These are phyloP conservation scores for Phytophthora boehmeriae DNA, from an alignment of 352 stramenopile genomes.

Conservation along the genomic window DNA sequence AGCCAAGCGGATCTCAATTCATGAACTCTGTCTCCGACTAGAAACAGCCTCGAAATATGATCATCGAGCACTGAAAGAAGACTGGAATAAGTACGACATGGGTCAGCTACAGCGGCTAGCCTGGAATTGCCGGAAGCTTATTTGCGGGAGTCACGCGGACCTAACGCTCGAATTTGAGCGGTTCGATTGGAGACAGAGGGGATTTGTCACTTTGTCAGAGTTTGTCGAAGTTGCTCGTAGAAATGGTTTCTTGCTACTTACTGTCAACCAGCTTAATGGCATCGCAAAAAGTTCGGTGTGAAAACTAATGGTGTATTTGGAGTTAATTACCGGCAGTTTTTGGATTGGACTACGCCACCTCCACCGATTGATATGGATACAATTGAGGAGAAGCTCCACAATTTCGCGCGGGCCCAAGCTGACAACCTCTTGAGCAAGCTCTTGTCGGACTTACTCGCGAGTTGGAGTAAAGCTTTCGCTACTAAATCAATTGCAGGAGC, in stretches of 20 bases:
- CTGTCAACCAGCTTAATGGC: conserved; percentile 40
- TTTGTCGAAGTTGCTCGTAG: conserved; percentile 48
- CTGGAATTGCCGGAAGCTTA: conserved; percentile 55
- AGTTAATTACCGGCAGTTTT: conserved; percentile 70
- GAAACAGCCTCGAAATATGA: conserved; percentile 33
- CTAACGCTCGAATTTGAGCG: conserved; percentile 62
- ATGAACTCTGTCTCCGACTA: conserved; percentile 39
- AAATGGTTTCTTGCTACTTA: conserved; percentile 56
- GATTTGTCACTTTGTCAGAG: conserved; percentile 48
- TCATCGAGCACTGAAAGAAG: conserved; percentile 3
- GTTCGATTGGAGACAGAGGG: conserved; percentile 65
- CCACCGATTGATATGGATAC: conserved; percentile 40
- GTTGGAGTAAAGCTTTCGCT: conserved; percentile 51
- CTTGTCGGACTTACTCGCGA: conserved; percentile 42
- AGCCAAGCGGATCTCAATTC: conserved; percentile 37
- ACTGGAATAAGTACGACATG: conserved; percentile 51
- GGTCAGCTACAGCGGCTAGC: conserved; percentile 52
- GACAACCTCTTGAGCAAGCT: conserved; percentile 34
- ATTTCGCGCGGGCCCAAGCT: conserved; percentile 42
- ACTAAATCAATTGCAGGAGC: conserved; percentile 25
- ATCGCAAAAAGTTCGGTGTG: conserved; percentile 54
- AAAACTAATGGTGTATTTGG: conserved; percentile 54
- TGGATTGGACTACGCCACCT: conserved; percentile 68
- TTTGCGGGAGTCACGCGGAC: conserved; percentile 36
- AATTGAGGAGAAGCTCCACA: conserved; percentile 58